Evolutionary conservation across 164 flowering plant genomes (phyloP).

Genomic region (Piper betle): DNA sequence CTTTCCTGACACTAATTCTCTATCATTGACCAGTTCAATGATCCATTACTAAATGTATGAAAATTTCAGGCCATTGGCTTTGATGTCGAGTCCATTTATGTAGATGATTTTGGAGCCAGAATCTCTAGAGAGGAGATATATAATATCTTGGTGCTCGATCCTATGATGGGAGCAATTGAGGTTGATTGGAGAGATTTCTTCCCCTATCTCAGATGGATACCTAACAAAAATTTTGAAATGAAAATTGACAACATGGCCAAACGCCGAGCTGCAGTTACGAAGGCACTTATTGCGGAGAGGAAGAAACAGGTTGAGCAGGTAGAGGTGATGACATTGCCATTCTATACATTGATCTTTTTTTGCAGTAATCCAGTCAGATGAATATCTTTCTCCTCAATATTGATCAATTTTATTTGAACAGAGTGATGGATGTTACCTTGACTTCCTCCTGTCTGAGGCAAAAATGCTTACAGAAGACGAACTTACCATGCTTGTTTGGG

Average conservation of each 20-base stretch:
- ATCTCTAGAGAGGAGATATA: constrained; percentile 52
- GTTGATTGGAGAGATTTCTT: constrained; percentile 99
- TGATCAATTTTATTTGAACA: constrained; percentile 10
- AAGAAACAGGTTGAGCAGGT: constrained; percentile 37
- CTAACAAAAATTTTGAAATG: constrained; percentile 49
- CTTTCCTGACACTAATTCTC: no score
- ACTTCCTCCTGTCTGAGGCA: constrained; percentile 49
- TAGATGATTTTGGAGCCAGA: constrained; percentile 53
- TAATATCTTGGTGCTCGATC: constrained; percentile 47
- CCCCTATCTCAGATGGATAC: constrained; percentile 85
- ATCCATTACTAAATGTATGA: not conserved
- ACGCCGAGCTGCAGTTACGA: constrained; percentile 53
- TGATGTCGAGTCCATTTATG: constrained; percentile 53
- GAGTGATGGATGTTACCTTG: constrained; percentile 42
- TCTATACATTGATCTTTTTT: not conserved
- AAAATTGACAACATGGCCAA: constrained; percentile 33
- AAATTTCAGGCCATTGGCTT: constrained; percentile 57
- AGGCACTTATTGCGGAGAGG: constrained; percentile 43
- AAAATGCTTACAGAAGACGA: constrained; percentile 45
- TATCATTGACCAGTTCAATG: no score
- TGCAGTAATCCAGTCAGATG: not conserved
- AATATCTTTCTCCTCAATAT: no score
- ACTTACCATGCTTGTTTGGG: constrained; percentile 61
- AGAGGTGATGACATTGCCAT: constrained; percentile 26
- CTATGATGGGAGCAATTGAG: constrained; percentile 82